phyloP scores from a whole-genome alignment of 1,284 basidiomycete species.

The Apiotrichum akiyoshidainum region DNA sequence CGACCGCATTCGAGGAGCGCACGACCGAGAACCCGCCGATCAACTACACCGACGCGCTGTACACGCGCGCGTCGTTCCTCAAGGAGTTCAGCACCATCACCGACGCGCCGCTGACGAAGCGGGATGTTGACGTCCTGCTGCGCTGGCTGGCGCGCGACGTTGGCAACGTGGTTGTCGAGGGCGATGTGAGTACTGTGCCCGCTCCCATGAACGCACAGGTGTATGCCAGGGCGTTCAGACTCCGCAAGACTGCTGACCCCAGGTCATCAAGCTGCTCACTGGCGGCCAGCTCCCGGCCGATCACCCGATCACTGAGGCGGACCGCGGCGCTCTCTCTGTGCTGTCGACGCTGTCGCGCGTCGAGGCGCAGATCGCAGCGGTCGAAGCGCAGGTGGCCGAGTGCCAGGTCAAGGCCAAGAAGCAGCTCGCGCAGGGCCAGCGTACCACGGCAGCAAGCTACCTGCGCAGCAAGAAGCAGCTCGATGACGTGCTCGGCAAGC shows the following conservation, averaged over 20 bases:
- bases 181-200: conserved; percentile 57
- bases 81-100: conserved; percentile 56
- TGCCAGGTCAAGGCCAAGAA: conserved; percentile 65
- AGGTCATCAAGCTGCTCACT: conserved; percentile 73
- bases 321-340: conserved; percentile 44
- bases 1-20: conserved; percentile 56
- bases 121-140: conserved; percentile 65
- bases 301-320: conserved; percentile 48
- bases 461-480: conserved; percentile 75
- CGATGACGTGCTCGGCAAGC: conserved; percentile 71
- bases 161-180: conserved; percentile 60
- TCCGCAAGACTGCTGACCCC: neutral
- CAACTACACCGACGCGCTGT: conserved; percentile 63
- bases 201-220: neutral
- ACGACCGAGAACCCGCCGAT: conserved; percentile 56
- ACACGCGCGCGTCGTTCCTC: conserved; percentile 63
- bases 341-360: conserved; percentile 35
- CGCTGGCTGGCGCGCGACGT: conserved; percentile 76
- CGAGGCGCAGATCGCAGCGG: conserved; percentile 46
- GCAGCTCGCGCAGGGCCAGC: conserved; percentile 66
- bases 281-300: conserved; percentile 37
- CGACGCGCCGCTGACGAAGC: conserved; percentile 17
- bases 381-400: conserved; percentile 64
- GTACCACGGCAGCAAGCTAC: conserved; percentile 68
- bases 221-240: neutral